Base-by-base conservation (phyloP, 768 basidiomycete genomes). In the Aureoboletus auriporus region DNA sequence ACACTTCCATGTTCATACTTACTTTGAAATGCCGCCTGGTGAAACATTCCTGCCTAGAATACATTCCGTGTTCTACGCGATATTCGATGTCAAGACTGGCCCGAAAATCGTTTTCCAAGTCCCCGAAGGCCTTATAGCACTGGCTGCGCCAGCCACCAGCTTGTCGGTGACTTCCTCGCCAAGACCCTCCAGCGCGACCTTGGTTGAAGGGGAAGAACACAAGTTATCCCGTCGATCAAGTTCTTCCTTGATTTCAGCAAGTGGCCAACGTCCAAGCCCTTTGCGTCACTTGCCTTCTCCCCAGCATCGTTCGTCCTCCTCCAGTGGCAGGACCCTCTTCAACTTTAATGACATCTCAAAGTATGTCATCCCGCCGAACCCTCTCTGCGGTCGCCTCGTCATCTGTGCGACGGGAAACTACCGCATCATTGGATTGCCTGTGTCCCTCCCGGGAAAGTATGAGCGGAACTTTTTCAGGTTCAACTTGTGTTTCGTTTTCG, bases 401-500 rank as follows among this genome's bases (percentile, higher is more conserved):
- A 91, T 84, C 14, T 93, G 89, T 55, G 78, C 91, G 9, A 89
- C 89, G 0, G 79, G 79, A 38, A 81, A 77, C 30, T 86, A 91
- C 64, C 84, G 93, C 50, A 83, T 99, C 47, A 85, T 96, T 42
- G 95, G 95, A 1, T 93, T 94, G 61, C 96, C 96, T 3, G 84
- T 91, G 39, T 79, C 86, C 53, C 72, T 93, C 44, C 74, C 76
- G 43, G 88, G 82, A 41, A 79, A 75, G 54, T 96, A 97, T 62
- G 75, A 81, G 47, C 78, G 95, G 26, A 88, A 93, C 61, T 91
- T 87, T 65, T 94, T 96, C 67, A 78, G 86, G 54, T 97, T 89
- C 70, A 98, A 98, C 64, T 70, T 97, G 26, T 97, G 94, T 67
- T 96, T 97, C 66, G 95, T 97, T 4, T 99, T 99, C 66, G 88